Percentiles rank a stretch among this genome's conserved stretches.
Conservation (phyloP, 129 eudicot species). For the Glebionis coronaria region DNA sequence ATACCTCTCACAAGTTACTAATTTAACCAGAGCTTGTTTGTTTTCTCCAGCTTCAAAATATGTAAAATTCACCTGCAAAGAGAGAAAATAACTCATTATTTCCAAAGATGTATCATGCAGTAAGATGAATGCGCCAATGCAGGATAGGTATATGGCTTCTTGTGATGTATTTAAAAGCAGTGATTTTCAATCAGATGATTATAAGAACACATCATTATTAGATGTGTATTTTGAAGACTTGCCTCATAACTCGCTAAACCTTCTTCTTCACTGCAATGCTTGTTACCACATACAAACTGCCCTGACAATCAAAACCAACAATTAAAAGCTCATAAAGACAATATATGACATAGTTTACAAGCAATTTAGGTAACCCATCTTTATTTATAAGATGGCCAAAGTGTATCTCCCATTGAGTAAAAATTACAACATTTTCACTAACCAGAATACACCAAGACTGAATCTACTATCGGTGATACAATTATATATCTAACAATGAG, state of each 20-base stretch:
- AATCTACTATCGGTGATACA: too few relatives aligned
- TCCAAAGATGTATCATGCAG: constrained; percentile 1
- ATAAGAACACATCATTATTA: background rate
- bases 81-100: constrained; percentile 11
- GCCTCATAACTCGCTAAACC: constrained; percentile 92
- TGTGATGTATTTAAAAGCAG: too few relatives aligned
- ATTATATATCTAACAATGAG: too few relatives aligned
- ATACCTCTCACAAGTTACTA: constrained; percentile 84
- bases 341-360: constrained; percentile 4
- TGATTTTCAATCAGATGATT: too few relatives aligned
- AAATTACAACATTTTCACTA: constrained; percentile 10
- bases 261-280: constrained; percentile 76
- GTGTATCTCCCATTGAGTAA: background rate
- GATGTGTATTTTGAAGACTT: constrained; percentile 29
- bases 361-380: background rate
- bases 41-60: constrained; percentile 93
- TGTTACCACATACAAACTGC: constrained; percentile 96
- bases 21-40: constrained; percentile 93
- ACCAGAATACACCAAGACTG: constrained; percentile 3
- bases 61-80: constrained; percentile 78
- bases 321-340: constrained; percentile 7
- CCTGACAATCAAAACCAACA: constrained; percentile 59
- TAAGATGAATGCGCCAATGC: too few relatives aligned
- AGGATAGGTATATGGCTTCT: too few relatives aligned
- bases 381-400: constrained; percentile 1